These are phyloP conservation scores for Xylaria polymorpha DNA, from an alignment of 2,329 filamentous ascomycete species.

Conservation along the genomic window DNA sequence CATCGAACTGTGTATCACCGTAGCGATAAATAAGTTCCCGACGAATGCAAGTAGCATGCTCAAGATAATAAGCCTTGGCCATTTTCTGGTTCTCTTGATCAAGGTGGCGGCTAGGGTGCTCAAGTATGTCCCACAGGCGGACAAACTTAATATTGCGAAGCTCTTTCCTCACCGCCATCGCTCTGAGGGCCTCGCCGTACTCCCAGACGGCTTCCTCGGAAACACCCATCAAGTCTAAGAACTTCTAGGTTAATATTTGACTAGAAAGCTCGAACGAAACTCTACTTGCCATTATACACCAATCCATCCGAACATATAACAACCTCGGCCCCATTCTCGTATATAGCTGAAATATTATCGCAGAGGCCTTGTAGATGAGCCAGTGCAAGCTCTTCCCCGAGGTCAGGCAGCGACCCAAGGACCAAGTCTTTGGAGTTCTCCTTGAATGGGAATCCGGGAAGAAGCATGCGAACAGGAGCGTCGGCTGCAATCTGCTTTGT, in stretches of 20 bases:
- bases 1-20: slow-evolving; percentile 17
- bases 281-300: slow-evolving; percentile 25
- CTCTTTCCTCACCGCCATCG: slow-evolving; percentile 15
- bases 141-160: slow-evolving; percentile 23
- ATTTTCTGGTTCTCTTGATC: background rate
- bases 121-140: slow-evolving; percentile 27
- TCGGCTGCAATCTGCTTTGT: background rate
- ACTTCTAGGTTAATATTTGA: slow-evolving; percentile 1
- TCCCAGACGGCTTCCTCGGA: slow-evolving; percentile 20
- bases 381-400: slow-evolving; percentile 28
- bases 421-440: slow-evolving; percentile 16
- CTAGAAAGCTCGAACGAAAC: background rate
- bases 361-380: slow-evolving; percentile 27
- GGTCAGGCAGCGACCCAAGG: slow-evolving; percentile 20
- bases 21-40: slow-evolving; percentile 20
- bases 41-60: slow-evolving; percentile 23
- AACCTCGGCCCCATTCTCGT: slow-evolving; percentile 17
- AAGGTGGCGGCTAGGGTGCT: background rate
- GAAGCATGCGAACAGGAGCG: slow-evolving; percentile 18
- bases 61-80: slow-evolving; percentile 26
- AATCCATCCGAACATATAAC: slow-evolving; percentile 27
- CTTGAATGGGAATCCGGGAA: slow-evolving; percentile 30
- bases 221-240: slow-evolving; percentile 23
- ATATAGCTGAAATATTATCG: slow-evolving; percentile 17
- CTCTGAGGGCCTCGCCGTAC: slow-evolving; percentile 25